Base-by-base conservation (phyloP, 2,329 filamentous ascomycete genomes). In the Dryadomyces quercivorus region DNA sequence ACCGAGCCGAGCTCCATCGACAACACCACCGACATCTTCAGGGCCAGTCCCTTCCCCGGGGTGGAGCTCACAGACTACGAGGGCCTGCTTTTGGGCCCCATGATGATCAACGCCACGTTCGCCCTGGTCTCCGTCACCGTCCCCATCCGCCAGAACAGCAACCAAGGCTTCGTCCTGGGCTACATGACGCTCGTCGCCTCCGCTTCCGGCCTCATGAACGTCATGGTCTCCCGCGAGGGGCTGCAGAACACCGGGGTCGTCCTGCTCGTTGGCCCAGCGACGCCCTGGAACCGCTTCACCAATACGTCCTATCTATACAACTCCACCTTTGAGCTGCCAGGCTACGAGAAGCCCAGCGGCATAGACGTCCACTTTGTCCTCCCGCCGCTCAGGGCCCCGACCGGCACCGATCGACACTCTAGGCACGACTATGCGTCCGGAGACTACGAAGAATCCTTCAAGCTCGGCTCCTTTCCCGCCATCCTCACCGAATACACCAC, bases 131-230 rank as follows among this genome's bases (percentile, higher is more conserved):
- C 90, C 2, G 73, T 95, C 56, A 95, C 90, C 0, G 70, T 92
- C 16, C 88, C 90, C 0, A 81, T 96, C 53, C 77, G 87, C 57
- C 82, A 85, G 64, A 86, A 84, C 59, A 55, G 75, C 2, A 76
- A 77, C 2, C 66, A 69, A 45, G 71, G 70, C 3, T 82, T 85
- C 58, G 78, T 92, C 1, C 74, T 95, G 5, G 91, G 88, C 1
- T 95, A 89, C 72, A 78, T 95, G 72, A 95, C 89, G 1, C 71
- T 92, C 2, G 74, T 95, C n/a, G 77, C 86, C 54, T 80, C 86
- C 55, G 84, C 84, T 1, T 70, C 71, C 4, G 75, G 85, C 1
- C 72, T 93, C 3, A 71, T 82, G n/a, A 67, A 75, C 47, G 76
- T 89, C 1, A 71, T 83, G 26, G 68, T 71, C 18, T 85, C 84